Conservation (phyloP, 208 protist species). For the Herpetomonas tarakana region DNA sequence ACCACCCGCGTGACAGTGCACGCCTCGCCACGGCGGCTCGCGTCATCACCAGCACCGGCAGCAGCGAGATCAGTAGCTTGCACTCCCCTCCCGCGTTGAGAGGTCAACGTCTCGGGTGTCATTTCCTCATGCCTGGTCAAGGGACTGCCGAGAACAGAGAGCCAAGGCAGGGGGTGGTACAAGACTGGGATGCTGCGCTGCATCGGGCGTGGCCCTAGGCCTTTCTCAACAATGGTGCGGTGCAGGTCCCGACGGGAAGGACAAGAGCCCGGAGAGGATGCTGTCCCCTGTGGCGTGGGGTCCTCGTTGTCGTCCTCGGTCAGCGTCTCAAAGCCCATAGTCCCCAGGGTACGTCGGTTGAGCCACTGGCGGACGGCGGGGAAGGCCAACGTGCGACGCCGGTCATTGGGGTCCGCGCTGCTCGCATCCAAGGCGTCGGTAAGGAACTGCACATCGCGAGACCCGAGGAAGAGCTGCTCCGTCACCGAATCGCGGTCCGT, state of each 20-base stretch:
- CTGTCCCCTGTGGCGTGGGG: no score
- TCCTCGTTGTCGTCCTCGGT: no score
- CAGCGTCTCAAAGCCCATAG: conserved; percentile 3
- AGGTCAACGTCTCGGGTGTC: conserved; percentile 9
- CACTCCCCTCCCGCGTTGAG: no score
- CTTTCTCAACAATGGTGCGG: neutral
- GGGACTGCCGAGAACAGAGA: conserved; percentile 42
- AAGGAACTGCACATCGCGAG: no score
- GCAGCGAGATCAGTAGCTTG: no score
- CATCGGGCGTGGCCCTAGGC: neutral
- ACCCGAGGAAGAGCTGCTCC: no score
- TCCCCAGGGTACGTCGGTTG: neutral
- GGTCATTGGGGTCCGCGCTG: no score
- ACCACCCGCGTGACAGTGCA: conserved; percentile 1
- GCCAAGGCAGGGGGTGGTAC: conserved; percentile 31
- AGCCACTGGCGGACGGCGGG: neutral
- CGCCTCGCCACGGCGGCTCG: conserved; percentile 11
- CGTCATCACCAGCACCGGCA: no score
- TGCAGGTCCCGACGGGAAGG: conserved; percentile 5
- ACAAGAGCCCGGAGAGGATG: neutral
- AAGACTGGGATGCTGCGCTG: neutral
- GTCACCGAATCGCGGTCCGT: no score
- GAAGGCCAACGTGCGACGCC: neutral
- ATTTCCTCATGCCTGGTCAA: conserved; percentile 34
- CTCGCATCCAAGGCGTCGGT: neutral